These are phyloP conservation scores for Rhypophila decipiens DNA, from an alignment of 495 filamentous ascomycete genomes.

Conservation along the genomic window DNA sequence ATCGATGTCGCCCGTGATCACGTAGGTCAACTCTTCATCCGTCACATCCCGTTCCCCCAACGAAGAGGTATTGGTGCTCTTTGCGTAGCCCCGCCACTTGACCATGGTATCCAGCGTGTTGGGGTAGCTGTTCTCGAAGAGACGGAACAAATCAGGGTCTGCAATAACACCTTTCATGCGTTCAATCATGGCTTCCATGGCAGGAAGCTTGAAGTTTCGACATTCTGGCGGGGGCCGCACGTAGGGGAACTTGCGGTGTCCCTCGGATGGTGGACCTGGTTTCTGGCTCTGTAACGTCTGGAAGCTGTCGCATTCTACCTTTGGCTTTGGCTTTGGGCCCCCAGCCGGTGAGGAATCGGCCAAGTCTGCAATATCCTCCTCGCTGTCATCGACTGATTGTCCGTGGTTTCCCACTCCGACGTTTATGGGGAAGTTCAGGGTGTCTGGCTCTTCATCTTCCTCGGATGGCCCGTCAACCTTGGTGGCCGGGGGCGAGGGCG, in stretches of 20 bases:
- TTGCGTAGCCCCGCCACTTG: conserved; percentile 53
- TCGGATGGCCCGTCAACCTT: background rate
- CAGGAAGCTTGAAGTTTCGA: conserved; percentile 49
- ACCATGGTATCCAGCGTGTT: conserved; percentile 59
- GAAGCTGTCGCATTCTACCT: conserved; percentile 12
- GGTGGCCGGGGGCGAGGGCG: background rate
- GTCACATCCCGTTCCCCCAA: conserved; percentile 30
- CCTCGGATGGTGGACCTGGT: conserved; percentile 32
- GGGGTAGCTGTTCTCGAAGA: conserved; percentile 56
- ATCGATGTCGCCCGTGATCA: conserved; percentile 61
- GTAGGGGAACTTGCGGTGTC: conserved; percentile 44
- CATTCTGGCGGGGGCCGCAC: conserved; percentile 50
- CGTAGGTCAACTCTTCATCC: conserved; percentile 57
- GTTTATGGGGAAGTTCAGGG: background rate
- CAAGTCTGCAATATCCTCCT: too few relatives aligned
- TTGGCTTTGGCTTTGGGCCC: background rate
- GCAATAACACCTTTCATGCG: conserved; percentile 40
- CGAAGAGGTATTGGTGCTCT: conserved; percentile 17
- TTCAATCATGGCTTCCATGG: conserved; percentile 45
- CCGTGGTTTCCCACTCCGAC: too few relatives aligned
- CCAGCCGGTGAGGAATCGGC: background rate
- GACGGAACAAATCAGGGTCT: conserved; percentile 54
- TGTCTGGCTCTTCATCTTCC: background rate
- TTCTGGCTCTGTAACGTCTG: conserved; percentile 13
- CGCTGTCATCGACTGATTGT: too few relatives aligned